These are phyloP conservation scores for Peniophora sp. DNA, from an alignment of 1,284 basidiomycete genomes.

Conservation along the genomic window DNA sequence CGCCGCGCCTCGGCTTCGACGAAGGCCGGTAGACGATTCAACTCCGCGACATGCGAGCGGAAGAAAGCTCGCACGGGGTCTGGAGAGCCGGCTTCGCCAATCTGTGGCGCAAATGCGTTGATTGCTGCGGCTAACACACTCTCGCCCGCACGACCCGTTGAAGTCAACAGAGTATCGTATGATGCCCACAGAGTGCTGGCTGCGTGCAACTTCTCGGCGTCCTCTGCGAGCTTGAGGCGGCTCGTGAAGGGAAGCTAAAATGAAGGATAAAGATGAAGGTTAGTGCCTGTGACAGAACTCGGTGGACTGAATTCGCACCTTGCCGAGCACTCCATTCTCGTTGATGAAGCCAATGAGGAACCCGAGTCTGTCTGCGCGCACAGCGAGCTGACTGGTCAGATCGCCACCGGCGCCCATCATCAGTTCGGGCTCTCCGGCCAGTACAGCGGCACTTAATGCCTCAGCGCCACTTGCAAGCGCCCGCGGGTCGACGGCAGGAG, in stretches of 20 bases:
- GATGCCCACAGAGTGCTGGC: conserved; percentile 79
- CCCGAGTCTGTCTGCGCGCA: conserved; percentile 68
- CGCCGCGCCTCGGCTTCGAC: conserved; percentile 17
- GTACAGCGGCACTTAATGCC: conserved; percentile 67
- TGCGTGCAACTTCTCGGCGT: conserved; percentile 86
- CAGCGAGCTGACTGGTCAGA: conserved; percentile 70
- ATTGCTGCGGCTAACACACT: conserved; percentile 62
- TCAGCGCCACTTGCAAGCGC: conserved; percentile 76
- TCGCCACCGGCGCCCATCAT: conserved; percentile 69
- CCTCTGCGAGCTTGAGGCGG: conserved; percentile 70
- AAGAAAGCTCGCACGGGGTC: conserved; percentile 86
- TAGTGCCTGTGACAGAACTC: background rate
- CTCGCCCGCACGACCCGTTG: conserved; percentile 33
- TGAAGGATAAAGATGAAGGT: background rate
- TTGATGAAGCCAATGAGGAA: conserved; percentile 87
- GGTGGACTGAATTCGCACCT: conserved; percentile 33
- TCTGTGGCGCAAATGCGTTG: conserved; percentile 52
- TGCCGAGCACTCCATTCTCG: conserved; percentile 70
- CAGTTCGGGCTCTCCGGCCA: conserved; percentile 61
- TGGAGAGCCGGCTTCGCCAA: conserved; percentile 52
- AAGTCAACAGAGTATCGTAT: conserved; percentile 61
- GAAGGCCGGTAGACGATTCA: conserved; percentile 50
- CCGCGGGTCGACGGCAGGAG: conserved; percentile 71
- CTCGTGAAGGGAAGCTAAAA: conserved; percentile 72
- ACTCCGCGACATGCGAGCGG: conserved; percentile 55